phyloP scores from a whole-genome alignment of 805 yeast species.

The Starmerella etchellsii region DNA sequence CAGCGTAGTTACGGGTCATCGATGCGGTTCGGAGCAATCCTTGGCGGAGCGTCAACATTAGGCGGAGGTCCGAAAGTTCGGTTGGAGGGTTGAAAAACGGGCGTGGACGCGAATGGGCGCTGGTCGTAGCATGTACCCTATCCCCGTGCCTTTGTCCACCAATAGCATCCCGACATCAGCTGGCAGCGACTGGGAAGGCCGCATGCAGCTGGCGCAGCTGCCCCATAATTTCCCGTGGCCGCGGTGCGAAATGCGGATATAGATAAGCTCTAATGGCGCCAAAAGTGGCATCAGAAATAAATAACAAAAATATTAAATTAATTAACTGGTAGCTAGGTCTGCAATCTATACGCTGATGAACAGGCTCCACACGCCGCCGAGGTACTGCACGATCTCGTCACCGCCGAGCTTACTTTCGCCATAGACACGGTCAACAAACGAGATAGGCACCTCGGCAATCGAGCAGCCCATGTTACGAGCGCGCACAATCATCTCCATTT shows the following conservation, averaged over 20 bases:
- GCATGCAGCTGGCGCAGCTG: too few relatives aligned
- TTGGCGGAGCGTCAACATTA: constrained; percentile 13
- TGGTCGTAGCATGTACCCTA: constrained; percentile 1
- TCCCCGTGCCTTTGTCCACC: too few relatives aligned
- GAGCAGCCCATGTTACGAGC: constrained; percentile 62
- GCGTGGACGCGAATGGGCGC: neutral
- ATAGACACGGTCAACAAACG: constrained; percentile 64
- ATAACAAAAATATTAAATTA: too few relatives aligned
- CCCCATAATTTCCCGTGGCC: too few relatives aligned
- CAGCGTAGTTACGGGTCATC: constrained; percentile 21
- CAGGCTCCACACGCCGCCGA: constrained; percentile 62
- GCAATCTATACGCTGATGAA: constrained; percentile 46
- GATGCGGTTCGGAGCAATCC: constrained; percentile 7
- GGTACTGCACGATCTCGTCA: constrained; percentile 64
- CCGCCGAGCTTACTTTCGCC: constrained; percentile 74
- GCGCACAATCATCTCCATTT: constrained; percentile 80
- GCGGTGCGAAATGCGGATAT: too few relatives aligned
- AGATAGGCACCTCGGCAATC: constrained; percentile 68
- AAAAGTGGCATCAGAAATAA: too few relatives aligned
- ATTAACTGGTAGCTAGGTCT: too few relatives aligned
- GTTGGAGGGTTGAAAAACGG: constrained; percentile 1
- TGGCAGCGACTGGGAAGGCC: too few relatives aligned
- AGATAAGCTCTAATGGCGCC: too few relatives aligned
- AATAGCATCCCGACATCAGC: too few relatives aligned
- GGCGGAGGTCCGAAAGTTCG: neutral